Percentiles rank a stretch among this genome's conserved stretches.
phyloP scores from a whole-genome alignment of 768 basidiomycete genomes.

The Paxillus rubicundulus region DNA sequence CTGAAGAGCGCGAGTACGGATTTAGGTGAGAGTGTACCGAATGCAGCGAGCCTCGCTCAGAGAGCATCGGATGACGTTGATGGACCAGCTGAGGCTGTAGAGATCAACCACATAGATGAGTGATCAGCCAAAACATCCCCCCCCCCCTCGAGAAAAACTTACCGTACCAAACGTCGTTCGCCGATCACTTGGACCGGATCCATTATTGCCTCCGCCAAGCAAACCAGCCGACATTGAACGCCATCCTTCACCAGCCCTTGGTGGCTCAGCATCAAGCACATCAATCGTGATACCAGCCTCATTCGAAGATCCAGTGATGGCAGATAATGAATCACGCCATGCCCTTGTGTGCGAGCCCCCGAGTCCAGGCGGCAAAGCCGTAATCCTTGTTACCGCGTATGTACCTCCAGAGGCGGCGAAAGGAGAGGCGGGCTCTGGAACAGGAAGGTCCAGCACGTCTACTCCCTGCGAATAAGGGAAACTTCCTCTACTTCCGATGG shows the following conservation, averaged over 20 bases:
- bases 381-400: conserved; percentile 18
- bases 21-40: conserved; percentile 59
- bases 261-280: conserved; percentile 68
- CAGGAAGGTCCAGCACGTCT: conserved; percentile 57
- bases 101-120: conserved; percentile 10
- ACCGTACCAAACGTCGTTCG: conserved; percentile 65
- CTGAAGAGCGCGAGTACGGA: conserved; percentile 46
- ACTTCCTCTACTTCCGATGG: conserved; percentile 22
- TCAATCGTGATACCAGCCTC: conserved; percentile 46
- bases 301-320: conserved; percentile 31
- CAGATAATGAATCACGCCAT: conserved; percentile 36
- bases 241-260: conserved; percentile 61
- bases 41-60: conserved; percentile 65
- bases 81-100: conserved; percentile 45
- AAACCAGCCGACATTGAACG: conserved; percentile 45
- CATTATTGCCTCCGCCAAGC: conserved; percentile 10
- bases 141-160: conserved; percentile 26
- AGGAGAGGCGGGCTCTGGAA: conserved; percentile 53
- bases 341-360: conserved; percentile 24
- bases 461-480: conserved; percentile 29
- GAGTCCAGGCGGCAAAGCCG: conserved; percentile 39
- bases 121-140: conserved; percentile 2
- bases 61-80: conserved; percentile 39
- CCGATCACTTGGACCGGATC: conserved; percentile 31
- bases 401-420: conserved; percentile 43